Conservation (phyloP, 2,329 filamentous ascomycete species). For the Exserohilum turcica region DNA sequence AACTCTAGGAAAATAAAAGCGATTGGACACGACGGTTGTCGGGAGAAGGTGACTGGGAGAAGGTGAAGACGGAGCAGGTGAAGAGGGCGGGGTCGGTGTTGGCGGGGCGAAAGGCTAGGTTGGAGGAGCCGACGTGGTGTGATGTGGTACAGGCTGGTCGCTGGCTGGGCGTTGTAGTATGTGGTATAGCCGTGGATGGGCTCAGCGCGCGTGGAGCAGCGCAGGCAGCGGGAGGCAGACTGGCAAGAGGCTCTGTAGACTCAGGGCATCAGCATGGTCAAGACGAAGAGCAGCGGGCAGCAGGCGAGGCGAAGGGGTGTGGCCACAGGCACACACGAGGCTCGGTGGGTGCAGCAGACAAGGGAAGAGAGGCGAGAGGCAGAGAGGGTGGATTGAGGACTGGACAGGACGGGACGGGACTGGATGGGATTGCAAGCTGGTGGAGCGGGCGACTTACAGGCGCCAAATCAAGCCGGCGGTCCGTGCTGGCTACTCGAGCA, state of each 20-base stretch:
- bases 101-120: constrained; percentile 10
- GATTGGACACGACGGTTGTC: constrained; percentile 31
- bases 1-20: constrained; percentile 19
- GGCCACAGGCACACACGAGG: constrained; percentile 9
- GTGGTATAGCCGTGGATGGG: background rate
- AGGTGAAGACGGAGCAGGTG: background rate
- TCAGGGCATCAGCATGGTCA: constrained; percentile 34
- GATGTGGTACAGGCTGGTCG: constrained; percentile 16
- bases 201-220: background rate
- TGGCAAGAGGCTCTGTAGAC: constrained; percentile 9
- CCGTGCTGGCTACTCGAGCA: constrained; percentile 13
- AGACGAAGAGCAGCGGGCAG: too few relatives aligned
- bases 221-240: background rate
- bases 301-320: constrained; percentile 14
- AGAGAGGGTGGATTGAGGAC: constrained; percentile 29
- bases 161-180: background rate
- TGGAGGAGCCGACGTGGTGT: constrained; percentile 6
- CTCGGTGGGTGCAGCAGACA: background rate
- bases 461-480: constrained; percentile 4
- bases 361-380: too few relatives aligned
- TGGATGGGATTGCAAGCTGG: too few relatives aligned
- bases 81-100: background rate
- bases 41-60: constrained; percentile 13
- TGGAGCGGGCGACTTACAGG: constrained; percentile 18
- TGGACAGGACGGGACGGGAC: too few relatives aligned